These are phyloP conservation scores for Piper betle DNA, from an alignment of 164 flowering plant genomes.

Conservation along the genomic window DNA sequence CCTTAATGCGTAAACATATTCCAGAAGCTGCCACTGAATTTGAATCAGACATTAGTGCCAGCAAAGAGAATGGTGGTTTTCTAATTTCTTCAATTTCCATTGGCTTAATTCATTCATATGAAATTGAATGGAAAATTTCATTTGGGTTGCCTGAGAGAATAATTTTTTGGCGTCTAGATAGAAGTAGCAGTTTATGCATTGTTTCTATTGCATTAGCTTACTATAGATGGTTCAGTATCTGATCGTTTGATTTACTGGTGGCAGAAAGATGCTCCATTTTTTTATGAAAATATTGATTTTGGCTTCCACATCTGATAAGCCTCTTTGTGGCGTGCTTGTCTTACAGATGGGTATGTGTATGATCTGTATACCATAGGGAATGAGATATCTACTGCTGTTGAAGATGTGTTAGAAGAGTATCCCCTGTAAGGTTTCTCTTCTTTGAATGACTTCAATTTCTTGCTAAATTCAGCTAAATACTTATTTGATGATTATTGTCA, in stretches of 20 bases:
- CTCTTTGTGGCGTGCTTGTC: too few relatives aligned
- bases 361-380: neutral
- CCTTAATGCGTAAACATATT: conserved; percentile 51
- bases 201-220: neutral
- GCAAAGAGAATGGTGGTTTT: conserved; percentile 26
- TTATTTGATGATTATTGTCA: neutral
- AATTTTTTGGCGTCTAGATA: neutral
- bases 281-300: too few relatives aligned
- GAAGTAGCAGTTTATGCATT: neutral
- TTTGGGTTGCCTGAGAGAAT: neutral
- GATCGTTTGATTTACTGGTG: neutral
- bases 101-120: neutral
- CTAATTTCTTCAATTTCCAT: neutral
- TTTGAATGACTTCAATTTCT: neutral
- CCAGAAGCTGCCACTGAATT: conserved; percentile 67
- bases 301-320: too few relatives aligned
- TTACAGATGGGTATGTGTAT: conserved; percentile 3
- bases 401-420: neutral
- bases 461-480: neutral
- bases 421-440: conserved; percentile 1
- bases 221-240: neutral
- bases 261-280: too few relatives aligned
- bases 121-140: neutral
- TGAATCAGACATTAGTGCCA: conserved; percentile 41
- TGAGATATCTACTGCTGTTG: neutral